These are phyloP conservation scores for Pythium scleroteichum DNA, from an alignment of 352 stramenopile genomes.

Conservation along the genomic window DNA sequence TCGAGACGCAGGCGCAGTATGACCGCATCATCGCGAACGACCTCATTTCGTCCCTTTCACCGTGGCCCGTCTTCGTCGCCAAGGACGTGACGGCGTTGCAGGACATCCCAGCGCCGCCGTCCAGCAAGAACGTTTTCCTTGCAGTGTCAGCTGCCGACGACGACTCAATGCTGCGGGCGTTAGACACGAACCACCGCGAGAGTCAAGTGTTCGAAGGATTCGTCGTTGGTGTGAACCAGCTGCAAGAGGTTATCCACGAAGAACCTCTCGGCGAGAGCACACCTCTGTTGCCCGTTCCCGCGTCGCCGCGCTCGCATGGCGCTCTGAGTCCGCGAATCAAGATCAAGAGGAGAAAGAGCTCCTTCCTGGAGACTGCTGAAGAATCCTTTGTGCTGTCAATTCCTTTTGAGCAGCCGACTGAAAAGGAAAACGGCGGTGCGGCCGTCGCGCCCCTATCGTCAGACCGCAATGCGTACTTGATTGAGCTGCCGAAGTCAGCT, in stretches of 20 bases:
- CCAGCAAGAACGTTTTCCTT: constrained; percentile 74
- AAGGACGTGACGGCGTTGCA: constrained; percentile 43
- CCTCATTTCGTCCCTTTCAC: constrained; percentile 56
- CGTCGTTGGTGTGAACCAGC: constrained; percentile 78
- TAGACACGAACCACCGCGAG: constrained; percentile 50
- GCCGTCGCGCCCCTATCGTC: constrained; percentile 35
- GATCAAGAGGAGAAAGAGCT: constrained; percentile 66
- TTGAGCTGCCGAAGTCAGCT: constrained; percentile 63
- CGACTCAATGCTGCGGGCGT: constrained; percentile 72
- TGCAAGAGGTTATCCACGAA: constrained; percentile 47
- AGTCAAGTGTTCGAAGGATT: constrained; percentile 78
- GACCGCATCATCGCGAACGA: constrained; percentile 58
- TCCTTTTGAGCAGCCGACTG: constrained; percentile 53
- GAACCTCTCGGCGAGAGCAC: constrained; percentile 48
- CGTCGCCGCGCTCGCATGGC: constrained; percentile 22
- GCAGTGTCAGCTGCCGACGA: constrained; percentile 74
- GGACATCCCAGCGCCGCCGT: constrained; percentile 16
- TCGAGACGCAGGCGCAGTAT: constrained; percentile 75
- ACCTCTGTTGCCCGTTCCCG: constrained; percentile 47
- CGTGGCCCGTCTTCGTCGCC: constrained; percentile 78
- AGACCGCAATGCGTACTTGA: constrained; percentile 72
- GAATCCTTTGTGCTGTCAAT: constrained; percentile 84
- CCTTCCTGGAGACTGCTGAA: constrained; percentile 67
- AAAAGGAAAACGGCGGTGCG: constrained; percentile 22
- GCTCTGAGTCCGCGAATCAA: constrained; percentile 37